Evolutionary conservation across 495 filamentous ascomycete species (phyloP).

Genomic region (Neurospora sp.): DNA sequence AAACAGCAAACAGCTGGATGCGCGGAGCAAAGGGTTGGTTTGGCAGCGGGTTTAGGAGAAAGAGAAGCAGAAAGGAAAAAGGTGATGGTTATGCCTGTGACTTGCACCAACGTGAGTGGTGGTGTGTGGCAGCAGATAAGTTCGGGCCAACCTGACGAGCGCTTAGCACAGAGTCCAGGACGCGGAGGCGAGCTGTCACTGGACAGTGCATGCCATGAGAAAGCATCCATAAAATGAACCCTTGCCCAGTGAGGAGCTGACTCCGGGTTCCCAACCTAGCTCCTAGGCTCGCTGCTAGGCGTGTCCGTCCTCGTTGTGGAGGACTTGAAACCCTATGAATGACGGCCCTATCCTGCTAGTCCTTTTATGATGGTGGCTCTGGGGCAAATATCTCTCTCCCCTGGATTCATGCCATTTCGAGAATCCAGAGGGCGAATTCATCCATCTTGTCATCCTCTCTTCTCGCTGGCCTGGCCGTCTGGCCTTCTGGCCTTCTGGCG

Average conservation of each 20-base stretch:
- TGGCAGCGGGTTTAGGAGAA: slow-evolving; percentile 1
- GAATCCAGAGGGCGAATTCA: not conserved
- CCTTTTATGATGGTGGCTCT: not conserved
- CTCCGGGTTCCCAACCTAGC: not conserved
- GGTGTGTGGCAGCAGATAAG: slow-evolving; percentile 22
- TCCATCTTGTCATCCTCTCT: slow-evolving; percentile 2
- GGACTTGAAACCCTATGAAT: not conserved
- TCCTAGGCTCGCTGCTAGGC: not conserved
- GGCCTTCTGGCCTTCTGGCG: no score
- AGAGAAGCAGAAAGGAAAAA: slow-evolving; percentile 3
- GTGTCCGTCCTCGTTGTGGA: not conserved
- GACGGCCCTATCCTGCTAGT: not conserved
- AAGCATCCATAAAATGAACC: slow-evolving; percentile 22
- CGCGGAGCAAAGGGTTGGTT: slow-evolving; percentile 3
- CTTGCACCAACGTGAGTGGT: not conserved
- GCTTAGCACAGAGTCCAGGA: slow-evolving; percentile 17
- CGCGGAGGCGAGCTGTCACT: slow-evolving; percentile 19
- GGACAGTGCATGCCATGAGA: slow-evolving; percentile 10
- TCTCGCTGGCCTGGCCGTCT: no score
- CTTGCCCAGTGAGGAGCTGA: slow-evolving; percentile 3
- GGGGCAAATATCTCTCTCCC: not conserved
- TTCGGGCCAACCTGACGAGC: slow-evolving; percentile 15
- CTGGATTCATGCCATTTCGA: not conserved
- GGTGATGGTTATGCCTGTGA: slow-evolving; percentile 3
- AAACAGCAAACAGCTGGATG: not conserved